Base-by-base conservation (phyloP, 331 rosid genomes). In the Quercus phellos region DNA sequence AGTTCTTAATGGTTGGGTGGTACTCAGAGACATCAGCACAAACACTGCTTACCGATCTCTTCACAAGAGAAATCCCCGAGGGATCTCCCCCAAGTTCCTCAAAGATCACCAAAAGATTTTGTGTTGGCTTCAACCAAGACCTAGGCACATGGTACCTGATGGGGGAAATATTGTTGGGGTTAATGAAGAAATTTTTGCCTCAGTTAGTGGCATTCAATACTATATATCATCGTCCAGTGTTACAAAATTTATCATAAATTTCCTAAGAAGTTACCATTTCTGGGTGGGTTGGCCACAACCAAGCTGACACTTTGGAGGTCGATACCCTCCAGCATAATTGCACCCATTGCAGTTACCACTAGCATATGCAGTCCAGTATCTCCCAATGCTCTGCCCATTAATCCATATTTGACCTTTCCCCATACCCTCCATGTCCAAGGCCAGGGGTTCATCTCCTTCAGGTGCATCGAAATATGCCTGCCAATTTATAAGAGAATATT, bases 361-460 rank as follows among this genome's bases (percentile, higher is more conserved):
- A 60, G 97, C 96, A 50, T 54, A 81, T 51, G 93, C 93, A 42
- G 96, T 93, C 99, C 99, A 95, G 83, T 93, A 93, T 85, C 99
- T 90, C 81, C 98, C 99, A 61, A 95, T 84, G 74, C 94, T 93
- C 88, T 87, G 84, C 21, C 97, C 99, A 54, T 95, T 95, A 34
- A 95, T 89, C 99, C 99, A 95, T 84, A 95, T 83, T 81, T 95
- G 99, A 72, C 99, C 99, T 89, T 95, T 95, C 38, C 99, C 99
- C 99, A 93, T 95, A 55, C 96, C 94, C 72, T 78, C 93, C 97
- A 95, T 90, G 84, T 95, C 97, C 85, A 95, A 77, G 61, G 99
- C 99, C 84, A 95, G 80, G 1, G 99, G 99, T 70, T 91, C 94
- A 0, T 89, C 87, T 81, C 99, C 99, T 75, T 86, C 86, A 0